Percentiles rank a stretch among this genome's conserved stretches.
Conservation (phyloP, 371 early-diverging fungal species). For the Dichotomocladium elegans region DNA sequence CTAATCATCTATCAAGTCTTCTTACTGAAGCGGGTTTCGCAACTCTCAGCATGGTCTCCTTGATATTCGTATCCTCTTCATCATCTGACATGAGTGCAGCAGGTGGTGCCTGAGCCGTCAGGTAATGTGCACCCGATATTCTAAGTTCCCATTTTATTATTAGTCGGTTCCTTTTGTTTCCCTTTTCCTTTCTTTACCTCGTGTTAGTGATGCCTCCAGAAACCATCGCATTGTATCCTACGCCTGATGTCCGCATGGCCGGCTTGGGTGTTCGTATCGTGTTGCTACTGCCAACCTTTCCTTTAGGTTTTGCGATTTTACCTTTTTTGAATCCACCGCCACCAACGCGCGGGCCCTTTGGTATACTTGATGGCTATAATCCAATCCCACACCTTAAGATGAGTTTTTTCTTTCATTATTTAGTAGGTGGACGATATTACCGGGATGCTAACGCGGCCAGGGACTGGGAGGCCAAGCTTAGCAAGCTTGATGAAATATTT, state of each 20-base stretch:
- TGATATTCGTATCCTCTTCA: constrained; percentile 48
- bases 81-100: constrained; percentile 65
- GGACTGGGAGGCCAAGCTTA: constrained; percentile 59
- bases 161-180: constrained; percentile 6
- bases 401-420: background rate
- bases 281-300: constrained; percentile 7
- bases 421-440: constrained; percentile 30
- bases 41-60: constrained; percentile 48
- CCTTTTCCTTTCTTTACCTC: constrained; percentile 10
- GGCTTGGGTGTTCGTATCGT: constrained; percentile 2
- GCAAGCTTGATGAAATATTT: constrained; percentile 68
- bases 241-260: constrained; percentile 24
- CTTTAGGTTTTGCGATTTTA: constrained; percentile 7
- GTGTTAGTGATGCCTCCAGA: constrained; percentile 36
- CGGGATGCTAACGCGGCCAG: constrained; percentile 53
- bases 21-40: constrained; percentile 8
- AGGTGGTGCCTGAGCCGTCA: constrained; percentile 44
- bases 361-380: constrained; percentile 29
- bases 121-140: constrained; percentile 60
- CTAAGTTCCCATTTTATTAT: constrained; percentile 15
- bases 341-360: constrained; percentile 18
- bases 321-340: background rate
- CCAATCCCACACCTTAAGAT: background rate
- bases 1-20: too few species aligned
- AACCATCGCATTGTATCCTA: constrained; percentile 38